Evolutionary conservation across 1,284 basidiomycete species (phyloP).

Genomic region (Cryptococcus sp.): DNA sequence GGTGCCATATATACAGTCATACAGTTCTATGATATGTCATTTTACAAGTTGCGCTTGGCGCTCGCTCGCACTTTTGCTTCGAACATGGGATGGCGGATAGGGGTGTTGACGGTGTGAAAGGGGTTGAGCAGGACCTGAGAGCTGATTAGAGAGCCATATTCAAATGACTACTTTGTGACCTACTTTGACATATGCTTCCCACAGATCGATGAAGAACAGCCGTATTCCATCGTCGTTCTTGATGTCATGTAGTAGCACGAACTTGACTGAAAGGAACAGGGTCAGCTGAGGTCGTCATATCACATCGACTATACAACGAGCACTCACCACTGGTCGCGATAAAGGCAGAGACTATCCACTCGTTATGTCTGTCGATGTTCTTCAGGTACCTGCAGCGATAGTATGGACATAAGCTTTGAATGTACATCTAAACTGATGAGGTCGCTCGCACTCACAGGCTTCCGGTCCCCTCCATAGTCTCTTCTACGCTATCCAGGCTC

Average conservation of each 20-base stretch:
- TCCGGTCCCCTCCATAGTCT: slow-evolving; percentile 80
- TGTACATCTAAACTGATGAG: no score
- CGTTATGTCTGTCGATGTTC: slow-evolving; percentile 91
- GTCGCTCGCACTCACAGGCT: slow-evolving; percentile 66
- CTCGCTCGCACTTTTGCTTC: slow-evolving; percentile 79
- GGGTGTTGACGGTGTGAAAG: slow-evolving; percentile 84
- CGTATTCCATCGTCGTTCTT: slow-evolving; percentile 96
- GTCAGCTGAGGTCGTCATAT: background rate
- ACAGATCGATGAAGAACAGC: slow-evolving; percentile 85
- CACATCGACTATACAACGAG: no score
- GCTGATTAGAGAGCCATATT: background rate
- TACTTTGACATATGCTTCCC: slow-evolving; percentile 95
- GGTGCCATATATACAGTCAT: slow-evolving; percentile 2
- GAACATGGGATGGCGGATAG: slow-evolving; percentile 76
- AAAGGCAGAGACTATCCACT: slow-evolving; percentile 94
- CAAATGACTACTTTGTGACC: slow-evolving; percentile 24
- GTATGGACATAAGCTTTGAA: no score
- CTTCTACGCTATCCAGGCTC: slow-evolving; percentile 86
- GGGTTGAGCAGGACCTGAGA: slow-evolving; percentile 81
- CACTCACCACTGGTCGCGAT: slow-evolving; percentile 86
- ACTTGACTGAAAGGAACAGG: slow-evolving; percentile 59
- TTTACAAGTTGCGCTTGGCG: slow-evolving; percentile 78
- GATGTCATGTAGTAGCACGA: slow-evolving; percentile 84
- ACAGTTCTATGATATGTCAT: background rate
- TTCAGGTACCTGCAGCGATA: slow-evolving; percentile 74